Percentiles rank a stretch among this genome's conserved stretches.
These are phyloP conservation scores for Didymella sp. DNA, from an alignment of 2,329 filamentous ascomycete species.

Conservation along the genomic window DNA sequence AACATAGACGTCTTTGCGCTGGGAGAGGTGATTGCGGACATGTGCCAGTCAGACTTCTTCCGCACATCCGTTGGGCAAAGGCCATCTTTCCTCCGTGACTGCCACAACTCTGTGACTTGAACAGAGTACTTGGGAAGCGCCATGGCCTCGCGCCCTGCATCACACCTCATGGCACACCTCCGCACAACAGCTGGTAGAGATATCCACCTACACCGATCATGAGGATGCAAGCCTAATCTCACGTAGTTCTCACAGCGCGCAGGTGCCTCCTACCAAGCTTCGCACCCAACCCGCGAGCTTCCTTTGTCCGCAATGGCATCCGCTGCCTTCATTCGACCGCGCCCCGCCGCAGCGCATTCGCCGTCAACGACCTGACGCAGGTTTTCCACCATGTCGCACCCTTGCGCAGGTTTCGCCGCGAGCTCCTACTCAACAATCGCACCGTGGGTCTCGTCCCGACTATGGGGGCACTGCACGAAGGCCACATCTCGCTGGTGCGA, in stretches of 20 bases:
- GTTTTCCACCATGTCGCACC: constrained; percentile 78
- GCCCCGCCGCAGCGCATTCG: constrained; percentile 26
- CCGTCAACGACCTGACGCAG: constrained; percentile 57
- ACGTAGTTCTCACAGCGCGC: constrained; percentile 21
- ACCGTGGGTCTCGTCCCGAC: constrained; percentile 90
- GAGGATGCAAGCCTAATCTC: constrained; percentile 22
- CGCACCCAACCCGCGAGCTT: constrained; percentile 6
- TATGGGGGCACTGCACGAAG: constrained; percentile 95
- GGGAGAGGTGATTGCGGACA: constrained; percentile 16
- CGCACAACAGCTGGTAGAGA: constrained; percentile 29
- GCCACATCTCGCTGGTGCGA: constrained; percentile 85
- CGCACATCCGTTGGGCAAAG: constrained; percentile 15
- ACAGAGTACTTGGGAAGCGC: constrained; percentile 8
- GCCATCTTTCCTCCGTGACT: constrained; percentile 10
- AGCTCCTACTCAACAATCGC: constrained; percentile 70
- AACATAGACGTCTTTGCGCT: constrained; percentile 29
- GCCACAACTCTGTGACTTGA: constrained; percentile 13
- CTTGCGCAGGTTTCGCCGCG: constrained; percentile 72
- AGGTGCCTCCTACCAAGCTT: constrained; percentile 7
- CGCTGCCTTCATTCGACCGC: constrained; percentile 32
- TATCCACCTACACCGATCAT: constrained; percentile 13
- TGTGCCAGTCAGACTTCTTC: constrained; percentile 11
- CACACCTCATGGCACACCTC: constrained; percentile 34
- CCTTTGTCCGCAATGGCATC: constrained; percentile 17
- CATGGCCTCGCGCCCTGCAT: constrained; percentile 28